Evolutionary conservation across 768 basidiomycete species (phyloP).

Genomic region (Rhizopogon rudus): DNA sequence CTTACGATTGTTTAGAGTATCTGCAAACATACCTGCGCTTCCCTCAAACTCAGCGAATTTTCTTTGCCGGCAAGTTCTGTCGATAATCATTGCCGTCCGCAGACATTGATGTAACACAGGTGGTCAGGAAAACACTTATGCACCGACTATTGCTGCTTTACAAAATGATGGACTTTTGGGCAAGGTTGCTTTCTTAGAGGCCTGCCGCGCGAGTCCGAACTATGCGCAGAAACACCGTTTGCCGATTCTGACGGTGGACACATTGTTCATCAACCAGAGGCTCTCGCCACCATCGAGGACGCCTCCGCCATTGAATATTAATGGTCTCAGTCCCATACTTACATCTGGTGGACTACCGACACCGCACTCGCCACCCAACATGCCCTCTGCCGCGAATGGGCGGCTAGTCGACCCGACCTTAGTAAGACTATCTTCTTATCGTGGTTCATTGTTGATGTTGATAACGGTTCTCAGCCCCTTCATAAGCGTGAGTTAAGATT

Average conservation of each 20-base stretch:
- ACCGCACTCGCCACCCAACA: slow-evolving; percentile 54
- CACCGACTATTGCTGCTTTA: slow-evolving; percentile 50
- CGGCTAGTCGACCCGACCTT: slow-evolving; percentile 57
- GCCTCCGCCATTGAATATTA: slow-evolving; percentile 43
- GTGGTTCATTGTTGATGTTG: slow-evolving; percentile 5
- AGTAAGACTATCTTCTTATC: slow-evolving; percentile 32
- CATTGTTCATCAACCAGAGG: slow-evolving; percentile 36
- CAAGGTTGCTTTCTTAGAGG: slow-evolving; percentile 61
- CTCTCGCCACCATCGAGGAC: slow-evolving; percentile 29
- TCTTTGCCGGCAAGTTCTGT: slow-evolving; percentile 55
- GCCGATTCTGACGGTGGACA: slow-evolving; percentile 50
- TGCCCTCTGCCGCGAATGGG: slow-evolving; percentile 19
- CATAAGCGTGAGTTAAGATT: slow-evolving; percentile 60
- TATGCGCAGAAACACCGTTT: slow-evolving; percentile 46
- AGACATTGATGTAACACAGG: slow-evolving; percentile 33
- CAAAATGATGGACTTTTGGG: slow-evolving; percentile 58
- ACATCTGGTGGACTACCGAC: slow-evolving; percentile 61
- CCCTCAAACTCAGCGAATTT: slow-evolving; percentile 69
- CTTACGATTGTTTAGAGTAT: slow-evolving; percentile 46
- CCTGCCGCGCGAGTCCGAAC: slow-evolving; percentile 36
- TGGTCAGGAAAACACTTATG: slow-evolving; percentile 50
- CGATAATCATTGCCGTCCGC: not conserved
- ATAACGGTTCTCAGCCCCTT: slow-evolving; percentile 45
- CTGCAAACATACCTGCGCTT: slow-evolving; percentile 66
- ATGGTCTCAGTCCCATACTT: slow-evolving; percentile 34